Evolutionary conservation across 768 basidiomycete genomes (phyloP).

Genomic region (Pleurotus citrinopileatus): DNA sequence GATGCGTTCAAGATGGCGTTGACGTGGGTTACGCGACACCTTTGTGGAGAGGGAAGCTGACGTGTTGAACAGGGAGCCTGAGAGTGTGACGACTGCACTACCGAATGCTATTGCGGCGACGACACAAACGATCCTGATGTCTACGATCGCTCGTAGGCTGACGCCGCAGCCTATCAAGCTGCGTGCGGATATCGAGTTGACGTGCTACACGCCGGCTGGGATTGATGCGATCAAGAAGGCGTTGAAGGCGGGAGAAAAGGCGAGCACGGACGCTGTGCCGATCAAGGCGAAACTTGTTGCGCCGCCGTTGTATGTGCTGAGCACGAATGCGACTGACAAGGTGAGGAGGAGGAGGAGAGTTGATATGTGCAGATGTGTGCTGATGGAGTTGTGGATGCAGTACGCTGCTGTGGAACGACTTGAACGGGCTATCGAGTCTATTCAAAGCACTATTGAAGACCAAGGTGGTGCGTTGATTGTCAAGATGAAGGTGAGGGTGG

Average conservation of each 20-base stretch:
- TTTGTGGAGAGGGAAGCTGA: slow-evolving; percentile 9
- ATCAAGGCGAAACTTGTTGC: slow-evolving; percentile 98
- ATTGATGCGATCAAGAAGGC: slow-evolving; percentile 97
- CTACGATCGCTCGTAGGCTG: slow-evolving; percentile 89
- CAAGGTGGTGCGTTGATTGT: slow-evolving; percentile 85
- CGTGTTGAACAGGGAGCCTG: slow-evolving; percentile 36
- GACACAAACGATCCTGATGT: slow-evolving; percentile 61
- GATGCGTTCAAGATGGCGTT: slow-evolving; percentile 98
- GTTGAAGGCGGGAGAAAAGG: slow-evolving; percentile 81
- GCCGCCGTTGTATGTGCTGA: slow-evolving; percentile 93
- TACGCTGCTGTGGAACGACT: slow-evolving; percentile 89
- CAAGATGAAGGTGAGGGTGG: slow-evolving; percentile 94
- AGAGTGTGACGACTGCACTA: slow-evolving; percentile 78
- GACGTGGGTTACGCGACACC: slow-evolving; percentile 53
- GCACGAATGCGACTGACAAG: slow-evolving; percentile 97
- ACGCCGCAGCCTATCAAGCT: slow-evolving; percentile 99
- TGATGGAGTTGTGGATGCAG: slow-evolving; percentile 29
- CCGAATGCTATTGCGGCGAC: slow-evolving; percentile 51
- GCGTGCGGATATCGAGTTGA: slow-evolving; percentile 95
- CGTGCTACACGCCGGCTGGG: slow-evolving; percentile 92
- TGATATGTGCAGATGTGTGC: not conserved
- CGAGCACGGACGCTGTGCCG: slow-evolving; percentile 86
- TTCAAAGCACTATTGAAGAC: slow-evolving; percentile 79
- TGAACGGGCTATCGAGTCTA: slow-evolving; percentile 90
- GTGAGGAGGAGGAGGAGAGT: slow-evolving; percentile 28